Evolutionary conservation across 305 asterid genomes (phyloP).

Genomic region (Fraxinus dipetala): DNA sequence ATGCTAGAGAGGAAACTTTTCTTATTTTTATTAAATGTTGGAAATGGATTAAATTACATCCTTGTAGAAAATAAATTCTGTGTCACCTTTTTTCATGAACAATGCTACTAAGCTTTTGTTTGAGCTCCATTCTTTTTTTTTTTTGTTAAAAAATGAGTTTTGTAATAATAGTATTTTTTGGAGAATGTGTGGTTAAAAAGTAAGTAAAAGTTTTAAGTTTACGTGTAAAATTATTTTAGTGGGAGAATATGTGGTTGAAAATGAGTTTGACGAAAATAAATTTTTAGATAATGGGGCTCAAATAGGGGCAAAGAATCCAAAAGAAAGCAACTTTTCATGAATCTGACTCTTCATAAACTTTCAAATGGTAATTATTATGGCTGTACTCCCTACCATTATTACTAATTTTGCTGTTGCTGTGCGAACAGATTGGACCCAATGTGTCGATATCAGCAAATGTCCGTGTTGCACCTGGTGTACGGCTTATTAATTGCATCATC

Average conservation of each 20-base stretch:
- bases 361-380: neutral
- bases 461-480: conserved; percentile 77
- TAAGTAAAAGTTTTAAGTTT: no score
- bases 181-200: no score
- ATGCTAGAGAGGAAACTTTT: neutral
- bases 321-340: neutral
- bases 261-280: neutral
- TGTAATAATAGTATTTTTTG: no score
- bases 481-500: conserved; percentile 67
- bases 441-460: conserved; percentile 88
- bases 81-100: neutral
- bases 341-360: neutral
- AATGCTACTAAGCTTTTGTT: neutral
- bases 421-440: conserved; percentile 76
- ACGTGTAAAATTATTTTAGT: neutral
- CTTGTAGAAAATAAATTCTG: neutral
- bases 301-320: neutral
- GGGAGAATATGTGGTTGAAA: neutral
- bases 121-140: no score
- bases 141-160: no score
- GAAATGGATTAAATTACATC: neutral
- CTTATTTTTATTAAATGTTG: neutral
- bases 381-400: neutral
- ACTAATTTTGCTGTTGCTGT: neutral
- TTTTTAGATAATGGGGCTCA: neutral